These are phyloP conservation scores for Hippophae rhamnoides DNA, from an alignment of 306 rosid genomes.

Conservation along the genomic window DNA sequence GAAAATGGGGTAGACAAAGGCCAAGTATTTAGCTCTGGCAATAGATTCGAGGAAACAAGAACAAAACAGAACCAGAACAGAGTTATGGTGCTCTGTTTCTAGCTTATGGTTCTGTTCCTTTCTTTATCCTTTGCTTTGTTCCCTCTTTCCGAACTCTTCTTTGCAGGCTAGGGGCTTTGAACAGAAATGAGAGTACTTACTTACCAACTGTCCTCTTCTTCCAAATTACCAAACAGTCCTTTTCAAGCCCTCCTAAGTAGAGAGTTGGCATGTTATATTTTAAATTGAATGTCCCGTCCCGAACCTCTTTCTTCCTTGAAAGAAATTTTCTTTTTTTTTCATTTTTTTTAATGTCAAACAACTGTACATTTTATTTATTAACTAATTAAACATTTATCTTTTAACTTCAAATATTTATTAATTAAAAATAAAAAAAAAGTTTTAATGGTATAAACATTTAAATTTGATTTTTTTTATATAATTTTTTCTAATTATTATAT, in stretches of 20 bases:
- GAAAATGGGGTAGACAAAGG: conserved; percentile 12
- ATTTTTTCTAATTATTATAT: too few relatives aligned
- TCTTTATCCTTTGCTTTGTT: conserved; percentile 32
- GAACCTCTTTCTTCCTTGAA: background rate
- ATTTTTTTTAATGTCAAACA: too few relatives aligned
- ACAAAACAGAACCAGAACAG: conserved; percentile 23
- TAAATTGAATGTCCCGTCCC: too few relatives aligned
- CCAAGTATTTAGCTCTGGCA: conserved; percentile 1
- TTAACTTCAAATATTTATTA: too few relatives aligned
- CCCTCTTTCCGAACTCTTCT: conserved; percentile 35
- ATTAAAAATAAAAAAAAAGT: too few relatives aligned
- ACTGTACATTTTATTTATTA: too few relatives aligned
- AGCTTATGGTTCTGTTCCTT: conserved; percentile 32
- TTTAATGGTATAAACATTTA: too few relatives aligned
- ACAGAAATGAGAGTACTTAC: conserved; percentile 61
- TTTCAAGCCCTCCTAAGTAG: conserved; percentile 16
- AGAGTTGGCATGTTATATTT: too few relatives aligned
- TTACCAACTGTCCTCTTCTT: conserved; percentile 39
- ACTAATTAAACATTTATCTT: too few relatives aligned
- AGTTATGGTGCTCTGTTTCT: conserved; percentile 15
- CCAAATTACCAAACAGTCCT: conserved; percentile 48
- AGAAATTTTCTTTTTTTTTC: too few relatives aligned
- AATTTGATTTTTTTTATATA: too few relatives aligned
- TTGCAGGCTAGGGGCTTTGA: conserved; percentile 73
- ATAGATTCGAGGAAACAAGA: background rate